phyloP scores from a whole-genome alignment of 2,329 filamentous ascomycete species.

The Mariannaea sp. region DNA sequence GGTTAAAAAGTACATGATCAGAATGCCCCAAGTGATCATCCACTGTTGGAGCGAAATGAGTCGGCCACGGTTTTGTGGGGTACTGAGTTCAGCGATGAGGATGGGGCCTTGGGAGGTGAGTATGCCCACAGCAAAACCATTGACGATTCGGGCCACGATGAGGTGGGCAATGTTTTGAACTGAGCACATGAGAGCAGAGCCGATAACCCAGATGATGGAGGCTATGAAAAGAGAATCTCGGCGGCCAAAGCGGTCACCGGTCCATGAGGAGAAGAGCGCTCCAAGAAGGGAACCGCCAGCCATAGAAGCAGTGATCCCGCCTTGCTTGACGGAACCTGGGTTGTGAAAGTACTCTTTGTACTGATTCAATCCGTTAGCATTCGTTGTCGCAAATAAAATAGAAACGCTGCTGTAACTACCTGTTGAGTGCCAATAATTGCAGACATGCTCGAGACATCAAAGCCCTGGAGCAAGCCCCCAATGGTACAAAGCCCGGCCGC shows the following conservation, averaged over 20 bases:
- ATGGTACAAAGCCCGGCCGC: neutral
- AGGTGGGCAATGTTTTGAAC: neutral
- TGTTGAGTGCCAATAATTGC: slow-evolving; percentile 1
- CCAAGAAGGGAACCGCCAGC: slow-evolving; percentile 55
- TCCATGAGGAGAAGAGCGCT: slow-evolving; percentile 50
- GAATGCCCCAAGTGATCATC: neutral
- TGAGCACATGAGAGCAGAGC: slow-evolving; percentile 21
- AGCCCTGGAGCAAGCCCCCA: neutral
- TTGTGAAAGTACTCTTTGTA: neutral
- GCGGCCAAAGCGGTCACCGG: slow-evolving; percentile 54
- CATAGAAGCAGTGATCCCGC: slow-evolving; percentile 56
- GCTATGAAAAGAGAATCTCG: slow-evolving; percentile 55
- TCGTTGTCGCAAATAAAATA: no score
- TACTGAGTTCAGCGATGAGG: neutral
- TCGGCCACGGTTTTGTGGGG: neutral
- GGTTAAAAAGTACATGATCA: neutral
- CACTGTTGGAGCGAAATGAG: neutral
- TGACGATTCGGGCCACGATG: neutral
- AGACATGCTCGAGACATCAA: slow-evolving; percentile 3
- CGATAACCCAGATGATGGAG: slow-evolving; percentile 53
- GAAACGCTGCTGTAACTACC: neutral
- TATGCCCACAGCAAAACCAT: neutral
- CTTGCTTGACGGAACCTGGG: slow-evolving; percentile 40
- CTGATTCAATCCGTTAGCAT: no score
- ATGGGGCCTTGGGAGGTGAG: neutral